Evolutionary conservation across 2,329 filamentous ascomycete species (phyloP).

Genomic region (Paecilomyces sp.): DNA sequence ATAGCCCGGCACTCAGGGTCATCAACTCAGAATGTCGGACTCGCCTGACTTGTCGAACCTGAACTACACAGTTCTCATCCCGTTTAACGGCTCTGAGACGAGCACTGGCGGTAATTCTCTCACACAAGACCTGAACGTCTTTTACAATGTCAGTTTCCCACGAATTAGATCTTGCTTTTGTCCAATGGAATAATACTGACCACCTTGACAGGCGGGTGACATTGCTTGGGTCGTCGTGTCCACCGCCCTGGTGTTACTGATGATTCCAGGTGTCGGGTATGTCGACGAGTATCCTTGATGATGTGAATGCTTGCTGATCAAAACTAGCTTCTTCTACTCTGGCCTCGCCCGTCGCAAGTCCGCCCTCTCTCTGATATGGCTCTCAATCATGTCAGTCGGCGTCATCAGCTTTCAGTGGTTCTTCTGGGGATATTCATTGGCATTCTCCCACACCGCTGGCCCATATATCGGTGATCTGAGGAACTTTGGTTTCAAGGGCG

Average conservation of each 20-base stretch:
- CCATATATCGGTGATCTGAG: slow-evolving; percentile 69
- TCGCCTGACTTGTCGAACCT: slow-evolving; percentile 6
- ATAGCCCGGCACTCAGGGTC: not conserved
- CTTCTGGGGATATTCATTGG: slow-evolving; percentile 84
- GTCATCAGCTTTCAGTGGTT: slow-evolving; percentile 89
- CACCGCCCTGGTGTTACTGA: slow-evolving; percentile 75
- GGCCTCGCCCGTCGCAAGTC: slow-evolving; percentile 85
- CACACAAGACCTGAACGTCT: slow-evolving; percentile 70
- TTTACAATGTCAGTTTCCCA: slow-evolving; percentile 52
- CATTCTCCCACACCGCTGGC: slow-evolving; percentile 71
- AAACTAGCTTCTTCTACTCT: slow-evolving; percentile 76
- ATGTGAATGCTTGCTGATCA: slow-evolving; percentile 6
- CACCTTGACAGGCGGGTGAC: slow-evolving; percentile 58
- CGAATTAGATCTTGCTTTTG: not conserved
- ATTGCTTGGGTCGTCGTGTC: slow-evolving; percentile 73
- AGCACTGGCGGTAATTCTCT: slow-evolving; percentile 60
- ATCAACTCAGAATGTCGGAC: slow-evolving; percentile 22
- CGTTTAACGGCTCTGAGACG: slow-evolving; percentile 58
- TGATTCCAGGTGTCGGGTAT: slow-evolving; percentile 82
- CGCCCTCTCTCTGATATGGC: slow-evolving; percentile 76
- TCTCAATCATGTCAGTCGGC: slow-evolving; percentile 72
- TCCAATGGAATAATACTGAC: slow-evolving; percentile 8
- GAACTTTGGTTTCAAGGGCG: slow-evolving; percentile 73
- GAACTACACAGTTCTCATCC: slow-evolving; percentile 28
- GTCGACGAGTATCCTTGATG: slow-evolving; percentile 6